Base-by-base conservation (phyloP, 2,329 filamentous ascomycete genomes). In the Pyrenophora graminea region DNA sequence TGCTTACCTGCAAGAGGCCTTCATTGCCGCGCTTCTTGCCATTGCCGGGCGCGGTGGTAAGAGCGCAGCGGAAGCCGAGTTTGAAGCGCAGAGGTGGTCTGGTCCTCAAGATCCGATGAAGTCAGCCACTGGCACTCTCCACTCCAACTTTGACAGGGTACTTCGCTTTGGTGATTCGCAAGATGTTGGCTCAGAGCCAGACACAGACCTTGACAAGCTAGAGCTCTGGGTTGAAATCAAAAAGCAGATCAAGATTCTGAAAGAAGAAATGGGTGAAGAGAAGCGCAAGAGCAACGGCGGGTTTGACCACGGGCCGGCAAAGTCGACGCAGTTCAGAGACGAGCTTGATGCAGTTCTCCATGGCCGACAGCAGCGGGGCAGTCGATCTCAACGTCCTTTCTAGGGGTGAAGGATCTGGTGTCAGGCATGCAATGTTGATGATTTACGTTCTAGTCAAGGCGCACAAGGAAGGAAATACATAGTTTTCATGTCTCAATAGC, bases 1-100 rank as follows among this genome's bases (percentile, higher is more conserved):
- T 53, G 76, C 76, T 2, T 78, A 78, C 51, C 73, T 78, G 64
- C 74, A 78, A 51, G 76, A 78, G 50, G 72, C 73, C 2, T 77
- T 77, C 55, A 66, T 78, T 15, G 71, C 71, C 1, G 62, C 72
- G 7, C 63, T 78, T 15, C 62, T 78, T 15, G 69, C 68, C 21
- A 73, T 73, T 30, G 70, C 70, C 13, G 53, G 53, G 12, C 59
- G 67, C 23, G 55, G 60, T 2, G 58, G 60, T 17, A 58, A 63
- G 23, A 55, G 51, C 13, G 45, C 39, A 21, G 33, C 41, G 12
- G 53, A 56, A 4, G 45, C 41, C 2, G 50, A 54, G 6, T 27
- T 39, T 21, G 53, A 61, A 6, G 48, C 54, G n/a, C 45, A 56
- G 25, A 59, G 52, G 8, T 69, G 60, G 57, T 56, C 66, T 31